These are phyloP conservation scores for Jackrogersella minutella DNA, from an alignment of 495 filamentous ascomycete genomes.

Conservation along the genomic window DNA sequence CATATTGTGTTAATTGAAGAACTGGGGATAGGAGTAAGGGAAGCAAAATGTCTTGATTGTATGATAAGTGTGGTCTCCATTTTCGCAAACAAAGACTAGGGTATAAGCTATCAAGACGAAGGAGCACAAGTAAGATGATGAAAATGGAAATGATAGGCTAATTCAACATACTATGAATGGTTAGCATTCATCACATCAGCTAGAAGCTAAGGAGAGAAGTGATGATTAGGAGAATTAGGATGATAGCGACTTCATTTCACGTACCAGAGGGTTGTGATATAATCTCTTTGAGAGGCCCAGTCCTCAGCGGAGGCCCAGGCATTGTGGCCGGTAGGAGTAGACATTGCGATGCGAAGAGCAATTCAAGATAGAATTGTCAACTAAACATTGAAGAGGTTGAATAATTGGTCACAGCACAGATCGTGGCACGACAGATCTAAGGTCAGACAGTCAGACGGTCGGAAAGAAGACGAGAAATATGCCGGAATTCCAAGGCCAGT, in stretches of 20 bases:
- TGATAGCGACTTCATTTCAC: not conserved
- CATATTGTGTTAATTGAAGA: slow-evolving; percentile 1
- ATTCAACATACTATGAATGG: slow-evolving; percentile 18
- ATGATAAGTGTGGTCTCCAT: too few species aligned
- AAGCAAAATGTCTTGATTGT: too few species aligned
- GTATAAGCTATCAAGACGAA: not conserved
- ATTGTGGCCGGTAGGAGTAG: slow-evolving; percentile 26
- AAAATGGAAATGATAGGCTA: not conserved
- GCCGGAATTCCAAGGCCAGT: too few species aligned
- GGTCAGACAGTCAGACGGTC: not conserved
- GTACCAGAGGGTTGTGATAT: slow-evolving; percentile 42
- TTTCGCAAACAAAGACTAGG: not conserved
- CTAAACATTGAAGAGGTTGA: not conserved
- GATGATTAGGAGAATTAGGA: not conserved
- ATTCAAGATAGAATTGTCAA: slow-evolving; percentile 1
- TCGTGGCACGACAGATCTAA: slow-evolving; percentile 11
- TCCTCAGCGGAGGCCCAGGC: slow-evolving; percentile 42
- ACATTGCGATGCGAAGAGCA: slow-evolving; percentile 23
- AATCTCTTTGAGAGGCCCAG: slow-evolving; percentile 36
- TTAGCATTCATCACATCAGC: slow-evolving; percentile 1
- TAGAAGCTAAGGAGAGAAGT: not conserved
- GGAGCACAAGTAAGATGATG: not conserved
- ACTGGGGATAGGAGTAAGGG: not conserved
- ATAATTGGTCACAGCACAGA: not conserved
- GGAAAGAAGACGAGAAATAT: too few species aligned